Evolutionary conservation across 1,284 basidiomycete species (phyloP).

Genomic region (Trichosporon sp.): DNA sequence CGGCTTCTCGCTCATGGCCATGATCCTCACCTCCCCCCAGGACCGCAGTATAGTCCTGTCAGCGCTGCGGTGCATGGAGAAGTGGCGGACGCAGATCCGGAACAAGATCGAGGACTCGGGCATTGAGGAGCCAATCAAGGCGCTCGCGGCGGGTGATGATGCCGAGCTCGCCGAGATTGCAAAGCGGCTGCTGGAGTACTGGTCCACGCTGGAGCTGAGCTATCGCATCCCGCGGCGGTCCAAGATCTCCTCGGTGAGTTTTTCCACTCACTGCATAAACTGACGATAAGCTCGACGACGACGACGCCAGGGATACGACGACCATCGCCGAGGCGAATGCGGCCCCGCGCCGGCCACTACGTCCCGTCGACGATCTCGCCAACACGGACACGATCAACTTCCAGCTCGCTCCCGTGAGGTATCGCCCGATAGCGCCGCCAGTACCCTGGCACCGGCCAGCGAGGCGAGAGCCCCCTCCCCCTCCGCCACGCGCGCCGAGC

Average conservation of each 20-base stretch:
- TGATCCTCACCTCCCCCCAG: conserved; percentile 66
- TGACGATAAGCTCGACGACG: conserved; percentile 38
- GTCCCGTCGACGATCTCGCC: conserved; percentile 28
- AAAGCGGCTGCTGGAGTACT: conserved; percentile 37
- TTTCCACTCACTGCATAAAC: background rate
- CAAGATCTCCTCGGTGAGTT: conserved; percentile 37
- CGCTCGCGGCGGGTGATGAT: conserved; percentile 26
- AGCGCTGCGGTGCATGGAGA: conserved; percentile 63
- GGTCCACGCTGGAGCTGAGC: conserved; percentile 38
- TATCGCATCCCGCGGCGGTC: conserved; percentile 39
- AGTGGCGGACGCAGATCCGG: conserved; percentile 77
- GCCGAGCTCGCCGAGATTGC: conserved; percentile 27
- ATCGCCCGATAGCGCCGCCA: conserved; percentile 20
- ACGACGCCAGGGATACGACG: conserved; percentile 42
- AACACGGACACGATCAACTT: conserved; percentile 29
- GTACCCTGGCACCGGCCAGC: conserved; percentile 13
- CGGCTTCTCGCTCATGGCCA: conserved; percentile 88
- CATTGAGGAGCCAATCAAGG: conserved; percentile 63
- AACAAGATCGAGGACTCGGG: conserved; percentile 92
- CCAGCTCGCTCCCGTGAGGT: conserved; percentile 32
- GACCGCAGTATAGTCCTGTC: conserved; percentile 67
- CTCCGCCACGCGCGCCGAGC: conserved; percentile 16
- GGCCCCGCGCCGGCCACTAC: conserved; percentile 23
- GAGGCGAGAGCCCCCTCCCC: conserved; percentile 17
- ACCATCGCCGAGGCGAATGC: conserved; percentile 39